A percentile compares a stretch with the other conserved stretches of the same genome.
Evolutionary conservation across 306 rosid species (phyloP).

Genomic region (Castanopsis chinensis): DNA sequence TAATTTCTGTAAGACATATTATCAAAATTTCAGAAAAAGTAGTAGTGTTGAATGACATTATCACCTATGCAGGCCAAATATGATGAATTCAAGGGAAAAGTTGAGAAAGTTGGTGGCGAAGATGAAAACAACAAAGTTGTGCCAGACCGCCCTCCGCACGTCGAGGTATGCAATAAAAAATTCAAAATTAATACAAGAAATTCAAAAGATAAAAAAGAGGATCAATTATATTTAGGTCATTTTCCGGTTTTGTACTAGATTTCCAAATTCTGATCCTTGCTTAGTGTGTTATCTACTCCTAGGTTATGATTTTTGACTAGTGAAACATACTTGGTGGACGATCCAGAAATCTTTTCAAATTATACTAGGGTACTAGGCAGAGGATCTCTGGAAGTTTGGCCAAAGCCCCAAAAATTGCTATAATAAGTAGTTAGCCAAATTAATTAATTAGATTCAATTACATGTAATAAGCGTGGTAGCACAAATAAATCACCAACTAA

Average conservation of each 20-base stretch:
- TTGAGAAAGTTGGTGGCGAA: background rate
- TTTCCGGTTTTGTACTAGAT: background rate
- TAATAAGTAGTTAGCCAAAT: too few species aligned
- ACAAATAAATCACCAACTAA: too few species aligned
- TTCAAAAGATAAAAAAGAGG: background rate
- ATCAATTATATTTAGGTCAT: too few species aligned
- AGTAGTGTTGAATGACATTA: background rate
- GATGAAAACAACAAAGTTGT: background rate
- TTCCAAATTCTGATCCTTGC: background rate
- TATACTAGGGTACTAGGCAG: too few species aligned
- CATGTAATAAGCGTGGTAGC: too few species aligned
- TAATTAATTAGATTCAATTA: too few species aligned
- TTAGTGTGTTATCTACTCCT: too few species aligned
- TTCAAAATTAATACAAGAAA: background rate
- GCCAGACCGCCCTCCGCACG: background rate
- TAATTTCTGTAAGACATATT: background rate
- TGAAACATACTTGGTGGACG: background rate
- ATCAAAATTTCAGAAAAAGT: background rate
- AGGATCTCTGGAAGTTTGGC: too few species aligned
- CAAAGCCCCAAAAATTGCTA: too few species aligned
- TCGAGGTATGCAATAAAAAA: conserved; percentile 1
- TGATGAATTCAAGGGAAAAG: conserved; percentile 3
- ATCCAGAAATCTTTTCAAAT: background rate
- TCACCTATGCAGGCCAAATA: background rate
- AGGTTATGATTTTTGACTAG: background rate